These are phyloP conservation scores for Xylaria telfairii DNA, from an alignment of 495 filamentous ascomycete species.

Conservation along the genomic window DNA sequence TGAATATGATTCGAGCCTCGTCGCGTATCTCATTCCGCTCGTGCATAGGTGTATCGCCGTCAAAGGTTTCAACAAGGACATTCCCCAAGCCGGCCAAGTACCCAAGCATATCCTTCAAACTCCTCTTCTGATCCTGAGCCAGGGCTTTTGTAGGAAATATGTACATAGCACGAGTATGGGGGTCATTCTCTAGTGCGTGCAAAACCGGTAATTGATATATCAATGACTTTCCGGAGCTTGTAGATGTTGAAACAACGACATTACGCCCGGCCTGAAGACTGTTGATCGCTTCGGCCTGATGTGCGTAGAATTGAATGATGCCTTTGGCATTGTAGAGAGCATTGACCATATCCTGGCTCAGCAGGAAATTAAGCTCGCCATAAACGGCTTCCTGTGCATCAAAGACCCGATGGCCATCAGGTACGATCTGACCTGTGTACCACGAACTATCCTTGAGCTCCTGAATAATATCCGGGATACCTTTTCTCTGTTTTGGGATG, in stretches of 20 bases:
- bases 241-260: constrained; percentile 94
- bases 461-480: constrained; percentile 81
- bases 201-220: constrained; percentile 97
- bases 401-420: constrained; percentile 91
- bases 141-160: constrained; percentile 98
- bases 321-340: constrained; percentile 88
- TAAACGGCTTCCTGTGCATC: constrained; percentile 83
- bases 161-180: constrained; percentile 85
- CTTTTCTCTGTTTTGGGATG: constrained; percentile 84
- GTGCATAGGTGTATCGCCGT: constrained; percentile 88
- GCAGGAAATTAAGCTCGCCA: constrained; percentile 82
- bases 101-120: constrained; percentile 80
- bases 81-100: constrained; percentile 81
- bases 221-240: constrained; percentile 93
- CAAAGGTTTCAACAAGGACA: constrained; percentile 87
- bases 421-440: constrained; percentile 93
- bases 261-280: constrained; percentile 80
- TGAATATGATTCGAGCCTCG: constrained; percentile 92
- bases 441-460: constrained; percentile 83
- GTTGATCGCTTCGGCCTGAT: constrained; percentile 96
- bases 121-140: constrained; percentile 92
- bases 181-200: constrained; percentile 81
- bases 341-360: constrained; percentile 92
- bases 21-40: constrained; percentile 82
- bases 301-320: constrained; percentile 88